Evolutionary conservation across 768 basidiomycete genomes (phyloP), one percentile per base, ranked within the genome.

Genomic region (Auricularia cornea): DNA sequence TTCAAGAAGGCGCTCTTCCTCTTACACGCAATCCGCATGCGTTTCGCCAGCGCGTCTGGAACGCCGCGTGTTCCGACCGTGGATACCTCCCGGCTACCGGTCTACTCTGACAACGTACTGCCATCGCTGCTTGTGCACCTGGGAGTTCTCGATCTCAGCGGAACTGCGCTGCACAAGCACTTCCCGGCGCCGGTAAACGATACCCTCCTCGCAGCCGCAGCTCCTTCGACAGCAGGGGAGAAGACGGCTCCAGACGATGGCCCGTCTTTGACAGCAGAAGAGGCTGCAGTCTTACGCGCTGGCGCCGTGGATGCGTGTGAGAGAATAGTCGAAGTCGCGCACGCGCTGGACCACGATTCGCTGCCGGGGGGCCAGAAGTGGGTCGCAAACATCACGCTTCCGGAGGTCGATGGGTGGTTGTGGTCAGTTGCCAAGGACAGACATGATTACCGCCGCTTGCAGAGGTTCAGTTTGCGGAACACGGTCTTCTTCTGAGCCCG

Each of bases 1-100:
- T 92, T 93, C 81, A 94, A 93, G 74, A 96, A 94, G 70, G 92
- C 89, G 2, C 77, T 96, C 33, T 92, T 92, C 73, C 81, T 94
- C 60, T 77, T 93, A 60, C 84, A 90, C 66, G 86, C 84, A 29
- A 74, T 94, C 60, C 75, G 73, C 29, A 72, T 87, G 52, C 85
- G 90, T 54, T 94, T 94, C 76, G 81, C 83, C 59, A 74, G 81
- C 6, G 70, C 77, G 52, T 74, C 80, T 12, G 77, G 82, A 3
- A 72, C 81, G 23, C 79, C 84, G 14, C 85, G 44, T 26, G 26
- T 91, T 68, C 84, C 85, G 30, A 72, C 90, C 18, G 89, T 87
- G 52, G 77, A 79, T 59, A 88, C 86, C 3, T 73, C 73, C 29
- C 75, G 77, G 61, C 73, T 86, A 54, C 90, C 90, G 10, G 77